These are phyloP conservation scores for Coemansia sp. DNA, from an alignment of 192 early-diverging fungal species.

Conservation along the genomic window DNA sequence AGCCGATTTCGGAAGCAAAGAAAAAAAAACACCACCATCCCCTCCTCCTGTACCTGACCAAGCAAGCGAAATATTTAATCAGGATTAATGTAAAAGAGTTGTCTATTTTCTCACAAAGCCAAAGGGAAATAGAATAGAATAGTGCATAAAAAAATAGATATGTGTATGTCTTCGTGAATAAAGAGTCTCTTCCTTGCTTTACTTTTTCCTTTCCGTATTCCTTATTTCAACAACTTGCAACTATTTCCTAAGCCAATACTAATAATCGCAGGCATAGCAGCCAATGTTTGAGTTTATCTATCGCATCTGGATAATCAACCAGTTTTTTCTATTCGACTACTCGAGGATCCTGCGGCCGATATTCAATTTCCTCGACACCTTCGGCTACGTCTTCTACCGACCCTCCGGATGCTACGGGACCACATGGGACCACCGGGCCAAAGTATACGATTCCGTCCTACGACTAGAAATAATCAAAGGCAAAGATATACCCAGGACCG, in stretches of 20 bases:
- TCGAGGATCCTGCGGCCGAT: constrained; percentile 19
- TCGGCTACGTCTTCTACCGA: constrained; percentile 17
- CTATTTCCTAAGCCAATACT: too few species aligned
- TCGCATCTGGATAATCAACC: constrained; percentile 5
- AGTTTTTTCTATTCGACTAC: constrained; percentile 11
- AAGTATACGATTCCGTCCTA: constrained; percentile 8
- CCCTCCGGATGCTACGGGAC: constrained; percentile 20
- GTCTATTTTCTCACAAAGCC: too few species aligned
- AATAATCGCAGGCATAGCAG: too few species aligned
- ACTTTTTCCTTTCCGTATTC: background rate
- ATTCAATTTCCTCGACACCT: constrained; percentile 29
- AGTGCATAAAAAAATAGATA: too few species aligned
- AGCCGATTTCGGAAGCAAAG: too few species aligned
- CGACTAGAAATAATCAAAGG: constrained; percentile 28
- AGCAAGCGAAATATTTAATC: background rate
- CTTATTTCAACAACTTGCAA: too few species aligned
- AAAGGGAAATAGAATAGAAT: too few species aligned
- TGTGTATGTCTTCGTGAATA: too few species aligned
- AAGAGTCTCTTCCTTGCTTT: too few species aligned
- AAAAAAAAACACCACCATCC: too few species aligned
- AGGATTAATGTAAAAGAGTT: background rate
- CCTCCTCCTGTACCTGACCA: constrained; percentile 7
- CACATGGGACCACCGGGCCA: constrained; percentile 7
- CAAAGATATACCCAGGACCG: constrained; percentile 15
- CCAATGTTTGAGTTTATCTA: constrained; percentile 37